Evolutionary conservation across 371 early-diverging fungal genomes (phyloP).

Genomic region (Rhizopus stolonifer): DNA sequence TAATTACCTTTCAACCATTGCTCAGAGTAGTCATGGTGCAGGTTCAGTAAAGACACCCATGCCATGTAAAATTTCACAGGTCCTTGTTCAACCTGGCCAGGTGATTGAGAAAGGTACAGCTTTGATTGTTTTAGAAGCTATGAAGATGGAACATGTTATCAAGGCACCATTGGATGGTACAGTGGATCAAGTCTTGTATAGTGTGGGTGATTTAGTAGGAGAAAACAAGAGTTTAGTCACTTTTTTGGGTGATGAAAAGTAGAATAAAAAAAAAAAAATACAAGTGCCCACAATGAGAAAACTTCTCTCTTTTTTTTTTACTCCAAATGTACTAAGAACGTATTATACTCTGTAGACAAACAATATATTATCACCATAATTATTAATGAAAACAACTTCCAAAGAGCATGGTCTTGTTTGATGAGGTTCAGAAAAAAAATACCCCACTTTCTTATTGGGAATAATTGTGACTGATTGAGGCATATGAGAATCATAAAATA

Average conservation of each 20-base stretch:
- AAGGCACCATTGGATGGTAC: slow-evolving; percentile 80
- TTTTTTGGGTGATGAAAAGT: slow-evolving; percentile 54
- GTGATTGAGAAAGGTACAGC: slow-evolving; percentile 81
- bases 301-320: too few relatives aligned
- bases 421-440: too few relatives aligned
- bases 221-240: slow-evolving; percentile 83
- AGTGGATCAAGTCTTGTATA: slow-evolving; percentile 73
- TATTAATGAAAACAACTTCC: too few relatives aligned
- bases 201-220: slow-evolving; percentile 85
- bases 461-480: too few relatives aligned
- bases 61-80: slow-evolving; percentile 95
- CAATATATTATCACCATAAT: too few relatives aligned
- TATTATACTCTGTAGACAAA: too few relatives aligned
- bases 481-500: too few relatives aligned
- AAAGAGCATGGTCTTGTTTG: too few relatives aligned
- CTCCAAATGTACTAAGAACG: too few relatives aligned
- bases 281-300: too few relatives aligned
- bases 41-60: slow-evolving; percentile 89
- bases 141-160: slow-evolving; percentile 98
- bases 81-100: slow-evolving; percentile 80
- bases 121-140: slow-evolving; percentile 90
- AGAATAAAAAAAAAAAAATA: background rate
- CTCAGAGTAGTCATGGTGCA: slow-evolving; percentile 48
- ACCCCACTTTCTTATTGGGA: too few relatives aligned
- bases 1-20: slow-evolving; percentile 47